A percentile compares a stretch with the other conserved stretches of the same genome.
Conservation (phyloP, 495 filamentous ascomycete genomes). For the Evansstolkia leycettana region DNA sequence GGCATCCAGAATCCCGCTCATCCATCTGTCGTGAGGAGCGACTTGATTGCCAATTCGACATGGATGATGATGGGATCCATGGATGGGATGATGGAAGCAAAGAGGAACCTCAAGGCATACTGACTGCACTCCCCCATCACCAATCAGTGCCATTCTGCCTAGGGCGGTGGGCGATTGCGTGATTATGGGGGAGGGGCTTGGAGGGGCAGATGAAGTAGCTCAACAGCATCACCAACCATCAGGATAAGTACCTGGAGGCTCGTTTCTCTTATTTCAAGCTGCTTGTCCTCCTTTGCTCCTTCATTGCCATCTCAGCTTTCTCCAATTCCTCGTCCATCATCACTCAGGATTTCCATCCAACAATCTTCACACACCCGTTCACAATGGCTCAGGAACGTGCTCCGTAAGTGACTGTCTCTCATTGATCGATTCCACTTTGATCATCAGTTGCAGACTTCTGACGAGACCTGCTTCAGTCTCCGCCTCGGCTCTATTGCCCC, state of each 20-base stretch:
- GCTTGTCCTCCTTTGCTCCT: neutral
- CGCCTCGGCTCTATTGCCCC: slow-evolving; percentile 38
- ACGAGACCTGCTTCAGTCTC: neutral
- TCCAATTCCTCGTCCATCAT: neutral
- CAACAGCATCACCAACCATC: neutral
- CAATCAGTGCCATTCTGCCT: neutral
- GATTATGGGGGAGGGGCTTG: neutral
- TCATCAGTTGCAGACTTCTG: too few species aligned
- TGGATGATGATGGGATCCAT: too few species aligned
- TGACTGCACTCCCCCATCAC: neutral
- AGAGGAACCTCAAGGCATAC: neutral
- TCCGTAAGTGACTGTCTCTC: neutral
- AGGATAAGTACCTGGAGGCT: neutral
- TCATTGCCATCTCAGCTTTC: neutral
- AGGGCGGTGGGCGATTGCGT: neutral
- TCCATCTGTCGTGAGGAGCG: too few species aligned
- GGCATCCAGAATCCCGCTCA: too few species aligned
- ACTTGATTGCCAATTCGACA: too few species aligned
- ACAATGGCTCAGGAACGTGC: slow-evolving; percentile 1
- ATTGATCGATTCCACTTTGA: too few species aligned
- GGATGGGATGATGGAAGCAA: too few species aligned
- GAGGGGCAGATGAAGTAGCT: neutral
- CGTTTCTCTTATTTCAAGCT: neutral
- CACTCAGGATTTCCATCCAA: neutral
- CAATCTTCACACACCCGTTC: neutral